These are phyloP conservation scores for Eimeria tenella DNA, from an alignment of 169 alveolate genomes.

Conservation along the genomic window DNA sequence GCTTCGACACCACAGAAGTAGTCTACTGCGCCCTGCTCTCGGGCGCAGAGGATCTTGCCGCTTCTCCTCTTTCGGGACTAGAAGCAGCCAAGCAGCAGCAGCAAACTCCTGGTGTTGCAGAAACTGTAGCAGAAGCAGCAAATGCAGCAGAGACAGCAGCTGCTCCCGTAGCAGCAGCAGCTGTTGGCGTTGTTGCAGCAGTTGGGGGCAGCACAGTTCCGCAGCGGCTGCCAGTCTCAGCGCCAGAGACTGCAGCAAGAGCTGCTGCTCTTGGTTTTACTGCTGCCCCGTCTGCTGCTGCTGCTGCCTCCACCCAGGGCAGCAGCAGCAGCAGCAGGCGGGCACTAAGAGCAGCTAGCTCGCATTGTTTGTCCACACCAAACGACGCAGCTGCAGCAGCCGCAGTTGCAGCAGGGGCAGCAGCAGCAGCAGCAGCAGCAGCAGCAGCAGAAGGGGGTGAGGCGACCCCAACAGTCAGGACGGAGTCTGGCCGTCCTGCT, in stretches of 20 bases:
- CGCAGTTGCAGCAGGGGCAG: background rate
- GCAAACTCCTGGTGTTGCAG: constrained; percentile 1
- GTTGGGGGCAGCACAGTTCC: background rate
- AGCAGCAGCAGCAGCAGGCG: constrained; percentile 67
- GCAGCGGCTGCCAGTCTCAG: constrained; percentile 13
- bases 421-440: background rate
- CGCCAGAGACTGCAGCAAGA: constrained; percentile 23
- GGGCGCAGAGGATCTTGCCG: constrained; percentile 51
- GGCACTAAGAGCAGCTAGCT: background rate
- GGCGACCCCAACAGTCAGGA: background rate
- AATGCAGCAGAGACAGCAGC: constrained; percentile 45
- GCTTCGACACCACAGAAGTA: constrained; percentile 34
- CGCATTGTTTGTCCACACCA: background rate
- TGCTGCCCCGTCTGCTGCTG: constrained; percentile 21
- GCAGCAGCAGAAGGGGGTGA: background rate
- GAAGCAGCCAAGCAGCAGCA: constrained; percentile 46
- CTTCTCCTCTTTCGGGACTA: constrained; percentile 26
- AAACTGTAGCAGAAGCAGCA: constrained; percentile 16
- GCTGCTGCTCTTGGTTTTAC: background rate
- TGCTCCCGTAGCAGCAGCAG: constrained; percentile 22
- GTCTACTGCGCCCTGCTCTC: constrained; percentile 34
- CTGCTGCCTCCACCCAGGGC: background rate
- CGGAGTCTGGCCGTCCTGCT: background rate
- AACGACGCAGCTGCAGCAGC: background rate
- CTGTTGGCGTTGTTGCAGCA: background rate